A percentile compares a stretch with the other conserved stretches of the same genome.
These are phyloP conservation scores for Ocimum tenuiflorum DNA, from an alignment of 257 asterid species.

Conservation along the genomic window DNA sequence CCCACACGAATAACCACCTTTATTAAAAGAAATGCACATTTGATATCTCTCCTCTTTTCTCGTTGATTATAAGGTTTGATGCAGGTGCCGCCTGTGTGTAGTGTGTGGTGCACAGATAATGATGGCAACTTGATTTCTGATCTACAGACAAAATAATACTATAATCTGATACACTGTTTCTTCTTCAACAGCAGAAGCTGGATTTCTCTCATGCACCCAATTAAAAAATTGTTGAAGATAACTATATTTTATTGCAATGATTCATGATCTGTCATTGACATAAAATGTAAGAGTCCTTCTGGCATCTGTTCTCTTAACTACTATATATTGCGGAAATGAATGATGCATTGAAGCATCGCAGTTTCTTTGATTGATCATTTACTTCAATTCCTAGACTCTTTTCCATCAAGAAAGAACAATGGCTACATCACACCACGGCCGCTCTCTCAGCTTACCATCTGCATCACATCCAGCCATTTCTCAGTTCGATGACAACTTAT, in stretches of 20 bases:
- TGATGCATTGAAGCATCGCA: neutral
- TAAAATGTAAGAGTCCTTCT: slow-evolving; percentile 9
- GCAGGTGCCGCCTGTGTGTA: neutral
- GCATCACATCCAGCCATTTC: slow-evolving; percentile 24
- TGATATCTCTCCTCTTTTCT: neutral
- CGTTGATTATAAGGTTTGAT: neutral
- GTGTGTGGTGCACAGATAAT: neutral
- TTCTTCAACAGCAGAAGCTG: neutral
- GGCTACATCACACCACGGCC: slow-evolving; percentile 31
- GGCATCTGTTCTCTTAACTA: neutral
- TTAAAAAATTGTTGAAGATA: neutral
- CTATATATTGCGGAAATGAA: neutral
- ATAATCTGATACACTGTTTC: neutral
- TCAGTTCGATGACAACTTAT: slow-evolving; percentile 24
- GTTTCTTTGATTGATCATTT: slow-evolving; percentile 7
- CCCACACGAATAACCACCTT: too few relatives aligned
- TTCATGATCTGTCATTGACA: neutral
- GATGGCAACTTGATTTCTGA: neutral
- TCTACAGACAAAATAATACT: neutral
- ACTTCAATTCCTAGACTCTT: neutral
- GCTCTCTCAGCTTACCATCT: slow-evolving; percentile 34
- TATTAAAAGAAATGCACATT: too few relatives aligned
- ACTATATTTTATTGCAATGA: neutral
- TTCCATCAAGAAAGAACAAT: neutral
- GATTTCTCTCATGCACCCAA: neutral